Base-by-base conservation (phyloP, 345 rosid genomes). In the Cardamine resedifolia region DNA sequence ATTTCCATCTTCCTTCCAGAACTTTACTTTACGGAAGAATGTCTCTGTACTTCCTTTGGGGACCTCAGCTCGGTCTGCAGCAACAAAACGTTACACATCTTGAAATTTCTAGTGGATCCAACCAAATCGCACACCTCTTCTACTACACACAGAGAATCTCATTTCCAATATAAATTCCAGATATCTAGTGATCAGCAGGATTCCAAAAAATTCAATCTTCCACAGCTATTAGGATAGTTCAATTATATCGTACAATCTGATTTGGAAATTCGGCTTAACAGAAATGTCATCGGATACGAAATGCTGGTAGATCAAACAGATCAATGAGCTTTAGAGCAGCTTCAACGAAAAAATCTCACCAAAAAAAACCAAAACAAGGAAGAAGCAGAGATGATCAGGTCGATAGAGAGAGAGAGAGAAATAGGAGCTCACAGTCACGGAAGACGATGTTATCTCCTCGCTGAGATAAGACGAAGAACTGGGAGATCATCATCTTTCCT, bases 371-470 rank as follows among this genome's bases (percentile, higher is more conserved):
- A 14, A 20, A 33, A 34, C 20, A 43, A 11, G 24, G 51, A 39
- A 68, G 65, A 60, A 24, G 47, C 20, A 44, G 68, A 57, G 36
- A 28, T 21, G 30, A 53, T 24, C 59, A 27, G 53, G 26, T 58
- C 19, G 47, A 52, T 15, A 47, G 74, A 77, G 73, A 71, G 2
- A 36, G 39, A 48, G 18, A 52, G n/a, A 36, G 39, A 5, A n/a
- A n/a, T n/a, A n/a, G 24, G 66, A 66, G 75, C 83, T 83, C 67
- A 95, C 99, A 95, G 83, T 95, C 99, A 66, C 97, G 96, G 72
- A 95, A 91, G 76, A 95, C 99, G 68, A 95, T 95, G 73, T 87
- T 95, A 50, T 95, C 97, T 84, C 99, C 99, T 28, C 99, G 87
- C 77, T 90, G 97, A 51, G 99, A 95, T 26, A 95, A 88, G 43